These are phyloP conservation scores for Gossypium arboreum DNA, from an alignment of 345 rosid species.

Conservation along the genomic window DNA sequence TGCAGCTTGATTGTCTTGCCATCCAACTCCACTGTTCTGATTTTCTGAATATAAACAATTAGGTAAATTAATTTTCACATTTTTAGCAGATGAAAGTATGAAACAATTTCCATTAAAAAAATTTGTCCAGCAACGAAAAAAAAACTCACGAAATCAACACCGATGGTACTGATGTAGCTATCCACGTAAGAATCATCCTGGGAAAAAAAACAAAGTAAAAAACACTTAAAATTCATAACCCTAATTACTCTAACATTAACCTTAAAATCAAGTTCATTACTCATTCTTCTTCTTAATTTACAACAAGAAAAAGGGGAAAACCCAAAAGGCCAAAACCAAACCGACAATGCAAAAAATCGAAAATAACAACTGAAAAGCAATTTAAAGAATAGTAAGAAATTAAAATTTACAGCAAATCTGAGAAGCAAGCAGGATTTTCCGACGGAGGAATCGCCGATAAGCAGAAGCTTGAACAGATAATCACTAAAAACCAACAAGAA, in stretches of 20 bases:
- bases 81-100: background rate
- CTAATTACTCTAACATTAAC: background rate
- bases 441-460: conserved; percentile 80
- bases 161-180: conserved; percentile 82
- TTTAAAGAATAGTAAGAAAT: background rate
- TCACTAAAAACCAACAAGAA: conserved; percentile 32
- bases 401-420: conserved; percentile 60
- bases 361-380: background rate
- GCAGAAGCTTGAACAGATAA: conserved; percentile 73
- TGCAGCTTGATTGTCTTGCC: conserved; percentile 79
- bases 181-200: conserved; percentile 90
- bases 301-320: background rate
- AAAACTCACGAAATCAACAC: conserved; percentile 76
- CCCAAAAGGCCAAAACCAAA: background rate
- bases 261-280: background rate
- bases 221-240: conserved; percentile 1
- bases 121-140: background rate
- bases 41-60: conserved; percentile 40
- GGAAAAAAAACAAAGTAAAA: background rate
- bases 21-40: conserved; percentile 72
- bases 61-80: background rate
- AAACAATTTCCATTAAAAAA: background rate
- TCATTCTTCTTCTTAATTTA: background rate
- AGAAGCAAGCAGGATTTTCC: conserved; percentile 82
- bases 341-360: background rate